Evolutionary conservation across 345 rosid species (phyloP).

Genomic region (Aegle marmelos): DNA sequence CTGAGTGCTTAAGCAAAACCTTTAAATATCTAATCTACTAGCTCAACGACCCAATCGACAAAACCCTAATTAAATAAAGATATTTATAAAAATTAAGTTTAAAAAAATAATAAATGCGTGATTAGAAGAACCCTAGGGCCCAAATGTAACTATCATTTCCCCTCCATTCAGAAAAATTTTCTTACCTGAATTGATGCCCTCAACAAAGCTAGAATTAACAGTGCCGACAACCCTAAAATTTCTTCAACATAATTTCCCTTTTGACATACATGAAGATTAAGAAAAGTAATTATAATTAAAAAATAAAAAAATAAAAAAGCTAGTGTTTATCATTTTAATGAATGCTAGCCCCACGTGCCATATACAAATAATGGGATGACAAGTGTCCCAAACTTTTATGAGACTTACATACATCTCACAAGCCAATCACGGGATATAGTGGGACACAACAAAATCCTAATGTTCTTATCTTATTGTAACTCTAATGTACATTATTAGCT

Average conservation of each 20-base stretch:
- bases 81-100: background rate
- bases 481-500: conserved; percentile 15
- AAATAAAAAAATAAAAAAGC: background rate
- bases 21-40: conserved; percentile 10
- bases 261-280: conserved; percentile 8
- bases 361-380: background rate
- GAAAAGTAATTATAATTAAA: background rate
- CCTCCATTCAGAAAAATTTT: conserved; percentile 15
- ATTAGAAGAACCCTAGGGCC: conserved; percentile 9
- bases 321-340: background rate
- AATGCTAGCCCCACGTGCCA: conserved; percentile 33
- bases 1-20: conserved; percentile 20
- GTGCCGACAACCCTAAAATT: conserved; percentile 31
- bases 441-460: conserved; percentile 16
- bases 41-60: background rate
- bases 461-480: background rate
- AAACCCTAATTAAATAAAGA: background rate
- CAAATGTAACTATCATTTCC: conserved; percentile 22
- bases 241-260: background rate
- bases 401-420: background rate
- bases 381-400: background rate
- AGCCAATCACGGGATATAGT: conserved; percentile 30
- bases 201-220: conserved; percentile 18
- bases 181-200: conserved; percentile 28
- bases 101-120: background rate